phyloP scores from a whole-genome alignment of 2,329 filamentous ascomycete genomes.

The Albifimbria verrucaria region DNA sequence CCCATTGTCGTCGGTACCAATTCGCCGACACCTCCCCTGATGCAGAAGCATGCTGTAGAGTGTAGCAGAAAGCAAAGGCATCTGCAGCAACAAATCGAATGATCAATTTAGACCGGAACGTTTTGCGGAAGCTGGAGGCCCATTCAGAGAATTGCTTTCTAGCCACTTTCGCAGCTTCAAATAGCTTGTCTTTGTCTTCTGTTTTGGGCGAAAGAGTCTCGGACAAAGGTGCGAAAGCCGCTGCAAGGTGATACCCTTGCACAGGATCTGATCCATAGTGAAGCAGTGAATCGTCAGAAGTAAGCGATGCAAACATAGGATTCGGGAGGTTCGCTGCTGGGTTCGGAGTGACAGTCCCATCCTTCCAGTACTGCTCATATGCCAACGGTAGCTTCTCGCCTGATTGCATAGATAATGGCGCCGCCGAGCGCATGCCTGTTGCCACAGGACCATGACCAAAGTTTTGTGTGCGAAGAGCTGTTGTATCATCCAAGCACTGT shows the following conservation, averaged over 20 bases:
- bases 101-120: constrained; percentile 23
- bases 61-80: constrained; percentile 48
- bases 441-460: constrained; percentile 14
- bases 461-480: constrained; percentile 8
- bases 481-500: constrained; percentile 15
- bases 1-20: constrained; percentile 39
- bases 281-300: constrained; percentile 33
- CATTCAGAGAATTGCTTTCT: constrained; percentile 42
- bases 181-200: constrained; percentile 30
- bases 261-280: constrained; percentile 50
- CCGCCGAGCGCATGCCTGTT: constrained; percentile 33
- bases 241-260: constrained; percentile 54
- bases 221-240: constrained; percentile 36
- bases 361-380: constrained; percentile 30
- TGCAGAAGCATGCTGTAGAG: constrained; percentile 39
- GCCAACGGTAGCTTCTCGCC: constrained; percentile 15
- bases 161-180: not conserved
- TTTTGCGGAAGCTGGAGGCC: constrained; percentile 35
- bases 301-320: constrained; percentile 39
- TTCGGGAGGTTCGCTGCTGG: constrained; percentile 29
- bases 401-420: constrained; percentile 29
- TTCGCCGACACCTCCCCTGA: constrained; percentile 29
- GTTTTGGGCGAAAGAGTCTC: constrained; percentile 36
- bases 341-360: constrained; percentile 25
- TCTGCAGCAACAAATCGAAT: constrained; percentile 48